Evolutionary conservation across 1,284 basidiomycete genomes (phyloP).

Genomic region (Dichomitus squalens): DNA sequence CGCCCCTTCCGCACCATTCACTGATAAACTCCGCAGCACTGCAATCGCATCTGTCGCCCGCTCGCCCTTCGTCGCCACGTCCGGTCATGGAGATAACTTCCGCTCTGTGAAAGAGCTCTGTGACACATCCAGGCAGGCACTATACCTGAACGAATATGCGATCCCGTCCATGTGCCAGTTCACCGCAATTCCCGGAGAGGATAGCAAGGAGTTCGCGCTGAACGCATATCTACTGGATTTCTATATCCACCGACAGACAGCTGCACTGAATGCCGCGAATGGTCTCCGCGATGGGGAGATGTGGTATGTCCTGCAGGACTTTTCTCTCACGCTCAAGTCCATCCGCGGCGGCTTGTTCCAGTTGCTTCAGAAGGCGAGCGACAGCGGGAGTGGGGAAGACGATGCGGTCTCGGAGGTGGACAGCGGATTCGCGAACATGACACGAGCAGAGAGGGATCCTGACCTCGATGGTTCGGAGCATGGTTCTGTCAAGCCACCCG

Average conservation of each 20-base stretch:
- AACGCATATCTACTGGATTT: slow-evolving; percentile 73
- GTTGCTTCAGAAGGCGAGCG: slow-evolving; percentile 40
- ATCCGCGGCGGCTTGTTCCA: slow-evolving; percentile 43
- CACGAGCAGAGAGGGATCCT: slow-evolving; percentile 33
- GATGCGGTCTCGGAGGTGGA: slow-evolving; percentile 30
- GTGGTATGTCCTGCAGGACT: slow-evolving; percentile 66
- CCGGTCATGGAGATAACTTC: slow-evolving; percentile 61
- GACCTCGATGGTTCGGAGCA: slow-evolving; percentile 31
- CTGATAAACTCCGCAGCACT: slow-evolving; percentile 38
- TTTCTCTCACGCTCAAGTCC: slow-evolving; percentile 51
- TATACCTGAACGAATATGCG: slow-evolving; percentile 57
- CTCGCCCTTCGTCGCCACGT: slow-evolving; percentile 64
- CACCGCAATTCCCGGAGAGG: slow-evolving; percentile 26
- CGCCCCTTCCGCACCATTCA: slow-evolving; percentile 29
- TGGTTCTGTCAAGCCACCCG: slow-evolving; percentile 35
- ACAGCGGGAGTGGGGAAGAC: slow-evolving; percentile 12
- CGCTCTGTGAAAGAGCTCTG: slow-evolving; percentile 50
- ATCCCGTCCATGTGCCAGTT: slow-evolving; percentile 57
- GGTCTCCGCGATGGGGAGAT: slow-evolving; percentile 59
- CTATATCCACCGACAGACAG: slow-evolving; percentile 61
- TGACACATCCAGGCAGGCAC: slow-evolving; percentile 50
- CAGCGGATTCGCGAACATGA: slow-evolving; percentile 38
- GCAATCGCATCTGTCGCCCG: slow-evolving; percentile 44
- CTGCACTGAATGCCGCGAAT: slow-evolving; percentile 51
- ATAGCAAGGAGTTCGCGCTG: slow-evolving; percentile 38